Evolutionary conservation across 2,329 filamentous ascomycete genomes (phyloP), one percentile per base, ranked within the genome.

Genomic region (Atkinsonella texensis): DNA sequence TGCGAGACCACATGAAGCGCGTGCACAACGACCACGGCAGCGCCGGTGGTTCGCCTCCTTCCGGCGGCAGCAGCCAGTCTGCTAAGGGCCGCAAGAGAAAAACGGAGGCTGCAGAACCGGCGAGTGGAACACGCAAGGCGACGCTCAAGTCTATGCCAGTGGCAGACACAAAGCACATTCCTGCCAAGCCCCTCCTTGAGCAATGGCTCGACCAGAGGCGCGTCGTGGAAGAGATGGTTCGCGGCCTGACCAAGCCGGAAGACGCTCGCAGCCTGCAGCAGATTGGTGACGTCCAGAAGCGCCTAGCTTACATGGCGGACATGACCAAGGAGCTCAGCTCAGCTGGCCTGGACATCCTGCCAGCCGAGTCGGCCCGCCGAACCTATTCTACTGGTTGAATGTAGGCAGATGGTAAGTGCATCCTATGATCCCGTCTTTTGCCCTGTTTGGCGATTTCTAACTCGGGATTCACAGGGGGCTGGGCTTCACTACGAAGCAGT

Each of bases 1-100:
- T 95, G 50, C 84, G 86, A 68, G 91, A 97, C 71, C 91, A 97
- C 76, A 96, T 96, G 90, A 88, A 89, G 72, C 85, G 91, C 56
- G 90, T 96, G 8, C 91, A 97, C 72, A 83, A 83, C 58, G 79
- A 81, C 62, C 73, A 74, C 54, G 71, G 73, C 43, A 70, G 68
- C 57, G 61, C 68, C 42, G 59, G 60, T 43, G 70, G 65, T 23
- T 74, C 75, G 35, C 70, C 72, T 9, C 65, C 70, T 10, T 61
- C 68, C 28, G 63, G 59, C 23, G 50, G 59, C 43, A 55, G 53
- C 38, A 59, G 58, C 33, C 59, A 67, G 40, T 63, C 69, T 48
- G 57, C 66, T 62, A 78, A 79, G 68, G 71, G 74, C 56, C 75
- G 77, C 58, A 80, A 80, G 74, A 70, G 77, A 54, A 81, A 80